These are phyloP conservation scores for Odontarrhena argentea DNA, from an alignment of 345 rosid species.

Conservation along the genomic window DNA sequence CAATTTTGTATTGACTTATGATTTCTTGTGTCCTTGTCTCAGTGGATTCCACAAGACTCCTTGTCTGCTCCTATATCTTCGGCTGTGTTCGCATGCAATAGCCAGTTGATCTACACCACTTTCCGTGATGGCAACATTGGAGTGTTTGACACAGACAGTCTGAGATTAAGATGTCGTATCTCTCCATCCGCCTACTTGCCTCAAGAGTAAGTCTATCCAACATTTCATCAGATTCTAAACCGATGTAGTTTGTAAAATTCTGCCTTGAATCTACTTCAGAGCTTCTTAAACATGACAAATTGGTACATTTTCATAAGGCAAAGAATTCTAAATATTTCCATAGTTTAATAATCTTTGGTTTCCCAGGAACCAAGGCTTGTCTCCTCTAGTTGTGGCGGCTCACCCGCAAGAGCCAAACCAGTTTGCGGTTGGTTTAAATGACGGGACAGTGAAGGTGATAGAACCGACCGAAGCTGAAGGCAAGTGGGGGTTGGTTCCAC, in stretches of 20 bases:
- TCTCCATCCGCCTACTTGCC: conserved; percentile 65
- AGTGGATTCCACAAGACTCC: conserved; percentile 84
- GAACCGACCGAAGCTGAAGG: conserved; percentile 72
- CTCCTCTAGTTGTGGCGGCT: conserved; percentile 74
- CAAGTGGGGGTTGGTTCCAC: conserved; percentile 72
- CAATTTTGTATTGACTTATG: not conserved
- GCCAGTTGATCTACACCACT: conserved; percentile 71
- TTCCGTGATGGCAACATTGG: conserved; percentile 75
- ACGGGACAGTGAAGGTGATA: conserved; percentile 72
- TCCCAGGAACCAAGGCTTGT: conserved; percentile 61
- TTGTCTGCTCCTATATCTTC: conserved; percentile 70
- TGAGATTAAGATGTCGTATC: conserved; percentile 72
- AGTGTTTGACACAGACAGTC: conserved; percentile 72
- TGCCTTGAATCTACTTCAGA: conserved; percentile 3
- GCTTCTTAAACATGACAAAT: not conserved
- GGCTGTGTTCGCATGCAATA: conserved; percentile 78
- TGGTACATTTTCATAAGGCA: not conserved
- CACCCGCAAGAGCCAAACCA: conserved; percentile 79
- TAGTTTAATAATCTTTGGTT: conserved; percentile 3
- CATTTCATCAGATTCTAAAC: conserved; percentile 11
- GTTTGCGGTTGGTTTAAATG: conserved; percentile 68
- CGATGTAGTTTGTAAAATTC: not conserved
- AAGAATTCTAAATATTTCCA: not conserved
- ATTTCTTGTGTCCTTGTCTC: conserved; percentile 37
- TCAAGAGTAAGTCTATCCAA: conserved; percentile 50